phyloP scores from a whole-genome alignment of 495 filamentous ascomycete species.

The Lineolata rhizophorae region DNA sequence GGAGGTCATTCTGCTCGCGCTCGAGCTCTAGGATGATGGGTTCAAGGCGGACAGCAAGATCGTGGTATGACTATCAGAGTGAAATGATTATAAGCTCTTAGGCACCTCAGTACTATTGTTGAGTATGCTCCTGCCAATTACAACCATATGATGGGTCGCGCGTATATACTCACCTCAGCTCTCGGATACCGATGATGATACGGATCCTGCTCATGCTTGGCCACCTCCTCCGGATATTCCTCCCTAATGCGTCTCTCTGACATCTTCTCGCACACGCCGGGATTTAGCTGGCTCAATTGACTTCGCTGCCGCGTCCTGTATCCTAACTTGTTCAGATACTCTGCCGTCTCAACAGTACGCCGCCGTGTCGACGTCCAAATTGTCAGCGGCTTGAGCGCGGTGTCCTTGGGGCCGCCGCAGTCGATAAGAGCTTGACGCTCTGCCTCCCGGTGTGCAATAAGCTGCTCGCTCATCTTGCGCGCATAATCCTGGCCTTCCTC shows the following conservation, averaged over 20 bases:
- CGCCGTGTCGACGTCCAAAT: constrained; percentile 89
- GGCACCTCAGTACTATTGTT: too few relatives aligned
- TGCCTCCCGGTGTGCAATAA: constrained; percentile 59
- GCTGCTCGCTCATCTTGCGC: constrained; percentile 60
- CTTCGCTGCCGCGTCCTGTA: constrained; percentile 76
- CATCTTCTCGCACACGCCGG: constrained; percentile 86
- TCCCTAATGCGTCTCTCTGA: constrained; percentile 55
- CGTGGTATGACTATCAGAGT: constrained; percentile 69
- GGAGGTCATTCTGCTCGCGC: constrained; percentile 84
- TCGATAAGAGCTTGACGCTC: constrained; percentile 49
- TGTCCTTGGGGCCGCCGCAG: constrained; percentile 37
- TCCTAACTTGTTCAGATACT: constrained; percentile 50
- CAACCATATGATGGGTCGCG: constrained; percentile 1
- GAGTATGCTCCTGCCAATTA: constrained; percentile 1
- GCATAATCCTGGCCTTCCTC: constrained; percentile 72
- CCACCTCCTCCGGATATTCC: constrained; percentile 72
- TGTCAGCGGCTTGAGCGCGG: constrained; percentile 55
- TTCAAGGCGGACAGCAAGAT: constrained; percentile 92
- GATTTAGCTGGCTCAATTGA: constrained; percentile 92
- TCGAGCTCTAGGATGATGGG: constrained; percentile 96
- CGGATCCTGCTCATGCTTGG: constrained; percentile 82
- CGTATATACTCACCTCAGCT: constrained; percentile 48
- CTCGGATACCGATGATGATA: constrained; percentile 95
- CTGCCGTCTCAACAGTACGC: constrained; percentile 77
- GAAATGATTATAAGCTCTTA: too few relatives aligned